Evolutionary conservation across 2,329 filamentous ascomycete species (phyloP).

Genomic region (Daldinia sp.): DNA sequence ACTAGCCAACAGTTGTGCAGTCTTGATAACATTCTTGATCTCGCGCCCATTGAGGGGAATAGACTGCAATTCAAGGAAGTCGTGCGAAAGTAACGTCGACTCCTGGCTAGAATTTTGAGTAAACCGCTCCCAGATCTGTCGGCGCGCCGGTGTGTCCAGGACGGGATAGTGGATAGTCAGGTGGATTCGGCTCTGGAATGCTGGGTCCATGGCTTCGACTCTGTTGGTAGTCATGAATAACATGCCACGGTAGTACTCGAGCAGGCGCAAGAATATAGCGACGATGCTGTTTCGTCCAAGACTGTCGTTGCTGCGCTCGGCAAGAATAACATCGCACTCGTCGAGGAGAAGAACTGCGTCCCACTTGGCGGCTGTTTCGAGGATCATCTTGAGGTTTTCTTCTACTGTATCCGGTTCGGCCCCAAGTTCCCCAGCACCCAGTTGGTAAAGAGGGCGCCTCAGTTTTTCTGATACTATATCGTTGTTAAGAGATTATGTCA

Average conservation of each 20-base stretch:
- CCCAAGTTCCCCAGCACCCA: conserved; percentile 51
- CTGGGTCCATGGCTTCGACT: conserved; percentile 43
- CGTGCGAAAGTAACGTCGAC: conserved; percentile 35
- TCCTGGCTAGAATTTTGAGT: conserved; percentile 26
- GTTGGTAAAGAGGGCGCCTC: conserved; percentile 51
- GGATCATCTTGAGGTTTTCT: conserved; percentile 44
- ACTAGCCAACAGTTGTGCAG: conserved; percentile 47
- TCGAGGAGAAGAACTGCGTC: conserved; percentile 52
- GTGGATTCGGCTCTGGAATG: conserved; percentile 47
- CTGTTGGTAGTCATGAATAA: conserved; percentile 46
- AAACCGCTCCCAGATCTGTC: conserved; percentile 44
- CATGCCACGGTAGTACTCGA: conserved; percentile 45
- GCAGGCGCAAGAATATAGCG: conserved; percentile 44
- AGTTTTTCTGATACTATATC: conserved; percentile 52
- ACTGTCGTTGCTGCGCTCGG: conserved; percentile 50
- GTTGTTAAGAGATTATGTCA: conserved; percentile 1
- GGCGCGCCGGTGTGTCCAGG: conserved; percentile 30
- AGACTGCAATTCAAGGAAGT: conserved; percentile 38
- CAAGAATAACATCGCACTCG: conserved; percentile 52
- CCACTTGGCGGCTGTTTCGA: conserved; percentile 59
- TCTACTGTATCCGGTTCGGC: conserved; percentile 47
- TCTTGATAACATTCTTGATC: conserved; percentile 51
- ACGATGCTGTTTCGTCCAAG: conserved; percentile 44
- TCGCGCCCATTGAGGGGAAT: conserved; percentile 48
- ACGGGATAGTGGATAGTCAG: conserved; percentile 42